These are phyloP conservation scores for Penicillium paxilli DNA, from an alignment of 495 filamentous ascomycete species.

Conservation along the genomic window DNA sequence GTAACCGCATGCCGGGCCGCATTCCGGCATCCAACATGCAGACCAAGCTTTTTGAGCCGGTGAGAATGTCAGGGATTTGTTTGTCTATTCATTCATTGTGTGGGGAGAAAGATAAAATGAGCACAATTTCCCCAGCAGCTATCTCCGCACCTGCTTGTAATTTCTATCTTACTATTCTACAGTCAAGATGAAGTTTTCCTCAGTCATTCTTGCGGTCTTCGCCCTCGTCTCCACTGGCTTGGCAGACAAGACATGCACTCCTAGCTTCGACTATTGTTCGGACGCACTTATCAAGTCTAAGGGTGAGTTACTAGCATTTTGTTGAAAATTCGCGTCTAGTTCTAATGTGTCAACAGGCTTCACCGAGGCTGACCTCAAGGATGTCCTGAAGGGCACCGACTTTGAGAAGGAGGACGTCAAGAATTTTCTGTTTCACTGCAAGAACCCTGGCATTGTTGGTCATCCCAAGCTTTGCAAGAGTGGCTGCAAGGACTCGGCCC, in stretches of 20 bases:
- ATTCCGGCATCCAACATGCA: conserved; percentile 16
- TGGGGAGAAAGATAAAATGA: background rate
- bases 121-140: background rate
- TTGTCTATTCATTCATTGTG: background rate
- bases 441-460: conserved; percentile 38
- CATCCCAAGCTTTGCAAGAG: conserved; percentile 36
- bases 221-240: conserved; percentile 26
- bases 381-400: conserved; percentile 31
- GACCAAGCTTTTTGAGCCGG: conserved; percentile 13
- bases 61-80: conserved; percentile 15
- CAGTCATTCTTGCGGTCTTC: conserved; percentile 25
- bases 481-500: conserved; percentile 30
- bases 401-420: conserved; percentile 29
- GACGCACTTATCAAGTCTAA: conserved; percentile 32
- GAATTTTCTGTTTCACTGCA: conserved; percentile 41
- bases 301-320: conserved; percentile 17
- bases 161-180: background rate
- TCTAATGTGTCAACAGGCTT: conserved; percentile 25
- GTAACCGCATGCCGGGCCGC: conserved; percentile 22
- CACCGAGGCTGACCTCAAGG: conserved; percentile 32
- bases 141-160: background rate
- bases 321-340: background rate
- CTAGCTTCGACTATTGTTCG: conserved; percentile 45
- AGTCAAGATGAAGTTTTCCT: conserved; percentile 28
- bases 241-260: conserved; percentile 37